A percentile compares a stretch with the other conserved stretches of the same genome.
These are phyloP conservation scores for Paecilomyces variotii DNA, from an alignment of 2,329 filamentous ascomycete species.

Conservation along the genomic window DNA sequence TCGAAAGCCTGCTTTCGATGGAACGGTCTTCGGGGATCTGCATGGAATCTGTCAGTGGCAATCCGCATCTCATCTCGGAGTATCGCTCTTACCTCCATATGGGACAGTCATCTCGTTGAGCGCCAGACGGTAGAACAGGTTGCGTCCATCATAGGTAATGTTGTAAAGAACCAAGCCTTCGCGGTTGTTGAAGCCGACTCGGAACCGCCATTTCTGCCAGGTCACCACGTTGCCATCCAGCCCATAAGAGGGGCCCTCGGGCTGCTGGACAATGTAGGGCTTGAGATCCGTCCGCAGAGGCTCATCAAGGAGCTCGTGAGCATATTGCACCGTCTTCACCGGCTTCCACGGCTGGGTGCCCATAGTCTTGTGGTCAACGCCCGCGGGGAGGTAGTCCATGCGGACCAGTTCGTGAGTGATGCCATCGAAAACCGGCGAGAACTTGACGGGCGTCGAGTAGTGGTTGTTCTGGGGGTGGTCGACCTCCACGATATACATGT, in stretches of 20 bases:
- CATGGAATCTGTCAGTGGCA: constrained; percentile 34
- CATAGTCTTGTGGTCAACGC: constrained; percentile 52
- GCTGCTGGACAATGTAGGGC: constrained; percentile 57
- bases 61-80: neutral
- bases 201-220: constrained; percentile 61
- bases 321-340: constrained; percentile 43
- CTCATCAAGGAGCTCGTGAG: constrained; percentile 58
- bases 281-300: constrained; percentile 59
- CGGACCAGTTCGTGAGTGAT: constrained; percentile 57
- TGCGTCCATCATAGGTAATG: constrained; percentile 55
- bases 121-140: constrained; percentile 58
- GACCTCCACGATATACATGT: constrained; percentile 30
- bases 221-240: constrained; percentile 49
- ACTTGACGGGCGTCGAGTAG: constrained; percentile 28
- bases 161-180: constrained; percentile 63
- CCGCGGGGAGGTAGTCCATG: constrained; percentile 62
- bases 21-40: constrained; percentile 59
- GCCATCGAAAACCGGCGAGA: constrained; percentile 45
- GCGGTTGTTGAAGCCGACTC: constrained; percentile 54
- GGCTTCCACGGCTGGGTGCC: constrained; percentile 51
- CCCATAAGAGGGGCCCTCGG: constrained; percentile 56
- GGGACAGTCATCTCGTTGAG: constrained; percentile 59
- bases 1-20: constrained; percentile 66
- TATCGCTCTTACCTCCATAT: constrained; percentile 26
- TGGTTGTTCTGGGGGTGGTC: constrained; percentile 32